These are phyloP conservation scores for Strigomonas culicis DNA, from an alignment of 208 protist genomes.

Conservation along the genomic window DNA sequence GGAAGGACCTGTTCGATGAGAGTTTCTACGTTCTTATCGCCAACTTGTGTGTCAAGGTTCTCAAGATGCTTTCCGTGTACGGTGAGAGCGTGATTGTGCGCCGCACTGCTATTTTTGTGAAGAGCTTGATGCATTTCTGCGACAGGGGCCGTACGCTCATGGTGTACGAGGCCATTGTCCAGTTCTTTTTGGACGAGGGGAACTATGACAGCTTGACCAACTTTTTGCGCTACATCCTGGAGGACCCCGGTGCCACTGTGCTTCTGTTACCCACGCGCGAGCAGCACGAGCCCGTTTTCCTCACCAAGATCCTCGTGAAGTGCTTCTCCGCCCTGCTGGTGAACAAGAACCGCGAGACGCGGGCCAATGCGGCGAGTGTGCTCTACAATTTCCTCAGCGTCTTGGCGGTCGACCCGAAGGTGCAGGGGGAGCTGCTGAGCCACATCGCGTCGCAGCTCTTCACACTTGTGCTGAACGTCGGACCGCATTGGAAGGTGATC, in stretches of 20 bases:
- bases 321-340: constrained; percentile 52
- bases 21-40: constrained; percentile 56
- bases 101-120: constrained; percentile 71
- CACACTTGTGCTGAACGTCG: constrained; percentile 38
- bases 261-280: constrained; percentile 61
- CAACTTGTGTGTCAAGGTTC: constrained; percentile 59
- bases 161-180: constrained; percentile 41
- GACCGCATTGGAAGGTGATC: constrained; percentile 63
- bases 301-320: constrained; percentile 60
- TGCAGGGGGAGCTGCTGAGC: constrained; percentile 47
- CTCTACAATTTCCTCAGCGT: constrained; percentile 68
- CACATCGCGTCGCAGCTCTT: constrained; percentile 77
- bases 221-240: constrained; percentile 68
- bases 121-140: constrained; percentile 59
- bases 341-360: constrained; percentile 52
- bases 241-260: constrained; percentile 49
- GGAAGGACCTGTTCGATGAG: constrained; percentile 53
- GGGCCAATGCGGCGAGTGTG: constrained; percentile 33
- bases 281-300: constrained; percentile 49
- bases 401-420: constrained; percentile 56
- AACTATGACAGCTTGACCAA: constrained; percentile 58
- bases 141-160: constrained; percentile 70
- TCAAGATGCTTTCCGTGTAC: constrained; percentile 48
- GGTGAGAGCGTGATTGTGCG: constrained; percentile 54
- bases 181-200: constrained; percentile 54